Evolutionary conservation across 192 early-diverging fungal species (phyloP), one percentile per base, ranked within the genome.

Genomic region (Coemansia sp.): DNA sequence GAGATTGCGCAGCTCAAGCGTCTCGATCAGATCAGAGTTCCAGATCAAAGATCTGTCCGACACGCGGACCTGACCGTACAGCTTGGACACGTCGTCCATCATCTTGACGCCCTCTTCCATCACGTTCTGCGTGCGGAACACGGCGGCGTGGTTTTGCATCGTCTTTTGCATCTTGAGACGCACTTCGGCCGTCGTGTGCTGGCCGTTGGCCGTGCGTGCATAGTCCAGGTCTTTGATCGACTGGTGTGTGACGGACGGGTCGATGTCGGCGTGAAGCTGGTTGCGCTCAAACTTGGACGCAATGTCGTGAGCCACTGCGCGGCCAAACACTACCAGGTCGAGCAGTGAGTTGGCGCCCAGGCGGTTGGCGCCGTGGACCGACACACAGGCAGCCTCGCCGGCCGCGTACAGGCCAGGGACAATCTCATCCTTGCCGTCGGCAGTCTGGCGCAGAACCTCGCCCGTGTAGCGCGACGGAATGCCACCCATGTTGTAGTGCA

Each of bases 401-500:
- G 95, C 97, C 60, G 97, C 97, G 72, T 98, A 98, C 59, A 98
- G 87, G 20, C 97, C 97, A 58, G 93, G 93, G n/a, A 98, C 94
- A 59, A 96, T 81, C 55, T 87, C 73, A 69, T 98, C 95, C 58
- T 91, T 85, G 62, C 96, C 96, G 56, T 93, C 87, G 64, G 59
- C 78, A 4, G 85, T 74, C 63, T 87, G 79, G 54, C 82, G 85
- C 75, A 98, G 83, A 31, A 96, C 96, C 84, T 98, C 93, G 59
- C 96, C 96, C 62, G 93, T 96, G 89, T 94, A 97, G 58, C 85
- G 86, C 25, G 97, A 97, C 34, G 97, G 97, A 63, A 98, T 97
- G 82, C 97, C 95, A 69, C 97, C 97, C 94, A 98, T 97, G 86
- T 97, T 98, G 89, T 96, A 96, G 84, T 98, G 97, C 69, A 97